These are phyloP conservation scores for Leavenworthia alabamica DNA, from an alignment of 345 rosid genomes.

Conservation along the genomic window DNA sequence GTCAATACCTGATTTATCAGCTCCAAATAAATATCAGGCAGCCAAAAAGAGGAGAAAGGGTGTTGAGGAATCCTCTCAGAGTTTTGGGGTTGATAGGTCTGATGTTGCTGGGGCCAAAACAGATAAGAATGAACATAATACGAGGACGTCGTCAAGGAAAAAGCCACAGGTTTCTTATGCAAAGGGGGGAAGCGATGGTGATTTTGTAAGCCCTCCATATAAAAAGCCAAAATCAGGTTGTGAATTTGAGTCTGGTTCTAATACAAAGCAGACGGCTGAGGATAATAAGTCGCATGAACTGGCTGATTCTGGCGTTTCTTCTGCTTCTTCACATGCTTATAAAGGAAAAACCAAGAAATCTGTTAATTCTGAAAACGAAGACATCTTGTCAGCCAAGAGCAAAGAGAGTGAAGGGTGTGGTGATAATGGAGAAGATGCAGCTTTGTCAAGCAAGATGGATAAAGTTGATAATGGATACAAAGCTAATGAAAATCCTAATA, in stretches of 20 bases:
- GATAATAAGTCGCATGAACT: conserved; percentile 16
- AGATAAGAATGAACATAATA: conserved; percentile 14
- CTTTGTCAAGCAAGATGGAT: conserved; percentile 8
- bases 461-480: conserved; percentile 21
- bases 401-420: conserved; percentile 21
- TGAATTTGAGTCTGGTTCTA: conserved; percentile 9
- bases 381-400: conserved; percentile 20
- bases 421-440: conserved; percentile 31
- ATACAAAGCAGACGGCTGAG: conserved; percentile 9
- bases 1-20: conserved; percentile 23
- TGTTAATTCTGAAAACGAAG: conserved; percentile 20
- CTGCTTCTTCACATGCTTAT: conserved; percentile 22
- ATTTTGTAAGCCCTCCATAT: conserved; percentile 31
- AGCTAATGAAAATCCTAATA: conserved; percentile 11
- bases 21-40: conserved; percentile 23
- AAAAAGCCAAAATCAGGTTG: conserved; percentile 35
- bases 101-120: conserved; percentile 26
- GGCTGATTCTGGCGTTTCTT: conserved; percentile 24
- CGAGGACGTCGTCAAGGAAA: conserved; percentile 46
- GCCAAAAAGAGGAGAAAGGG: conserved; percentile 39
- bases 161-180: conserved; percentile 36
- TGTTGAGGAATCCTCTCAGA: conserved; percentile 31
- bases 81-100: conserved; percentile 31
- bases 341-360: conserved; percentile 22
- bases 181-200: conserved; percentile 30